Evolutionary conservation across 1,284 basidiomycete genomes (phyloP), one percentile per base, ranked within the genome.

Genomic region (Neolentinus lepideus): DNA sequence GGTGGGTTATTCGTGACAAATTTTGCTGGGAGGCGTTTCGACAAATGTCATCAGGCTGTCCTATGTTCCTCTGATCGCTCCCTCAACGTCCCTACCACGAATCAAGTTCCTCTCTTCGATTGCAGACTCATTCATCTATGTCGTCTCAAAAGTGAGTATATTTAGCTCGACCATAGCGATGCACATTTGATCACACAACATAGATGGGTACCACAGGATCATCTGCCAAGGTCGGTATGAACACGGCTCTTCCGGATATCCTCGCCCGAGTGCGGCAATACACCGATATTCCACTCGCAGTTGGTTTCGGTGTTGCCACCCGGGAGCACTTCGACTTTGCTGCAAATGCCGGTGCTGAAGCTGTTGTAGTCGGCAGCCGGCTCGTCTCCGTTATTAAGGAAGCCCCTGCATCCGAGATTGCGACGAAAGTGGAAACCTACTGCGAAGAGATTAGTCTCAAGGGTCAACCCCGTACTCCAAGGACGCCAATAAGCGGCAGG

Each of bases 181-280:
- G 4, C 29, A 27, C 24, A 29, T 33, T 26, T 51, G 21, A 3
- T 22, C 51, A 26, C 47, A n/a, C 47, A n/a, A 9, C 19, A 51
- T 12, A 97, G 92, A 98, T 99, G 94, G 96, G 96, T 26, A 96
- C 92, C 1, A 99, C 96, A 0, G 97, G 96, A 43, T 98, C 94
- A 2, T 90, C 92, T 1, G 84, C 85, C 24, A 73, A 78, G 36
- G 82, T 84, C 11, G 78, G 75, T 0, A 83, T 95, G 68, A 94
- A 94, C 65, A 75, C 69, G 38, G 82, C 81, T 14, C 83, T 97
- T 6, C 92, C 92, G 1, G 83, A 88, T 58, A 86, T 94, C 58
- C 81, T 94, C 53, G 69, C 79, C 27, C 83, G 89, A 22, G 82
- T 94, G 48, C 84, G 84, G 55, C 73, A 85, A 65, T 84, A 85